Evolutionary conservation across 805 yeast species (phyloP), one percentile per base, ranked within the genome.

Genomic region (Saccharomycopsis amapae): DNA sequence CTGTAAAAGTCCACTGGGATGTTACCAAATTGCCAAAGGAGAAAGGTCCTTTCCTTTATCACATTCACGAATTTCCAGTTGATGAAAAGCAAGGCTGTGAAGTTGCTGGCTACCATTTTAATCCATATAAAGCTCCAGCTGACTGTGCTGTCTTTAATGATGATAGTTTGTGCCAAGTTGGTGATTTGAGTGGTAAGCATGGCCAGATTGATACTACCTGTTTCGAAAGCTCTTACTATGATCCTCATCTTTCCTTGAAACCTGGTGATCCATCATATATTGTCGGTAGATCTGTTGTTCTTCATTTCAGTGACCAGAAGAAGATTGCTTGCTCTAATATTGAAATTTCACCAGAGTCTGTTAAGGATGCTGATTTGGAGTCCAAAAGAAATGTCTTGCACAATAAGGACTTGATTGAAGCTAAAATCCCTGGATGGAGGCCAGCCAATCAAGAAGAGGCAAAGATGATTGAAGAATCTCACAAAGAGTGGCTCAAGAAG

Each of bases 141-240:
- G 68, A 67, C 40, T 80, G 86, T 61, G 79, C 72, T 44, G 53
- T 60, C 23, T 66, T 67, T 46, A 66, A 65, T 15, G 67, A 72
- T 54, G 81, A 81, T 60, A 60, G 79, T 5, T 65, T 60, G 30
- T 82, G 87, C 59, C 79, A 79, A 61, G 75, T 81, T 35, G 90
- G 90, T 48, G 89, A 82, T 58, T 73, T 82, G 55, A 75, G 85
- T 30, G 90, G 90, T 37, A 82, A 81, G 60, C 88, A 82, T 62
- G 90, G 90, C 10, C 72, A 65, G 64, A 78, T 83, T 56, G 72
- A 80, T 58, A 71, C 85, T 18, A 80, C 85, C 10, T 80, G 86
- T 58, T 79, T 75, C 60, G 81, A 79, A 61, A 66, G 76, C 24
- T 68, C 69, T 49, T 83, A 78, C 59, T 63, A 69, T 48, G 89